Conservation (phyloP, 108 stramenopile species). For the Nitzschia sp. region DNA sequence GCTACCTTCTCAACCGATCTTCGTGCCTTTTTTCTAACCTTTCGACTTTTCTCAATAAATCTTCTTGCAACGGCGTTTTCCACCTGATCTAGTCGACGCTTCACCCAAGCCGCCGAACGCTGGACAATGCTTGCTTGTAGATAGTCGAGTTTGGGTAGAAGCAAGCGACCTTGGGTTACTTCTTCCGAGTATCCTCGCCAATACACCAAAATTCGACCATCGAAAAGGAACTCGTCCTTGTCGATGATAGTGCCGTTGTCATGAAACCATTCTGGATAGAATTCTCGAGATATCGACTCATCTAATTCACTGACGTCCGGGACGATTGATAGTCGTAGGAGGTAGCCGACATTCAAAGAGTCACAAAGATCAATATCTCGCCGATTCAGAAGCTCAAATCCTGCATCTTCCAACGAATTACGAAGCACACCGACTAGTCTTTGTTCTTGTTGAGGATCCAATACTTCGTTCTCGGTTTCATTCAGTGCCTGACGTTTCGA, state of each 20-base stretch:
- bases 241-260: conserved; percentile 18
- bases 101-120: conserved; percentile 54
- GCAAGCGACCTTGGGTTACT: conserved; percentile 64
- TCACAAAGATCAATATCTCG: conserved; percentile 81
- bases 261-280: conserved; percentile 64
- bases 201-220: conserved; percentile 68
- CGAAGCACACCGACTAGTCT: conserved; percentile 38
- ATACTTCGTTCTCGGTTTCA: neutral
- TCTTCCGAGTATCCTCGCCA: conserved; percentile 79
- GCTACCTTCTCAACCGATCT: conserved; percentile 9
- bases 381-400: conserved; percentile 60
- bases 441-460: neutral
- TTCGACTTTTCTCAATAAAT: neutral
- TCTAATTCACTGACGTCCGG: conserved; percentile 64
- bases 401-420: conserved; percentile 71
- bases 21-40: conserved; percentile 1
- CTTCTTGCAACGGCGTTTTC: conserved; percentile 11
- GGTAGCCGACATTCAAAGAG: conserved; percentile 79
- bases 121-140: conserved; percentile 82
- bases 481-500: neutral
- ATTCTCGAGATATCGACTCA: conserved; percentile 49
- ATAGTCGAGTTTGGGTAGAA: conserved; percentile 78
- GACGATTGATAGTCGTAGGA: conserved; percentile 66
- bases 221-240: conserved; percentile 52
- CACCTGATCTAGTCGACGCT: conserved; percentile 36